Evolutionary conservation across 2,329 filamentous ascomycete species (phyloP).

Genomic region (Monosporascus sp.): DNA sequence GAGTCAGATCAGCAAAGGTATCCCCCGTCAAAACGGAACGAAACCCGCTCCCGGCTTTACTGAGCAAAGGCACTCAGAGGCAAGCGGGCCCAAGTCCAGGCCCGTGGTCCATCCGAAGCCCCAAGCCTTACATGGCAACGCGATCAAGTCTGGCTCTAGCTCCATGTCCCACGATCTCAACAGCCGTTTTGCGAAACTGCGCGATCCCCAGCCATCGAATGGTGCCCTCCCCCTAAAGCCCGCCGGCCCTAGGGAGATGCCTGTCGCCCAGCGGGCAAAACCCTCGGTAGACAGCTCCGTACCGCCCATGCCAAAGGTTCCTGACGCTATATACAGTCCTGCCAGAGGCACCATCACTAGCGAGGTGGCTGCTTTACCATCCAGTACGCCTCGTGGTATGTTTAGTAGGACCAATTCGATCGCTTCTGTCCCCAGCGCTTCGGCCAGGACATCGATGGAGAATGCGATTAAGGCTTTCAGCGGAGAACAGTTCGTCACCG

Average conservation of each 20-base stretch:
- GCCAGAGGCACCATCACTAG: constrained; percentile 64
- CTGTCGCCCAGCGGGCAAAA: constrained; percentile 36
- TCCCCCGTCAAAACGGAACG: neutral
- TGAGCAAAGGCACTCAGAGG: neutral
- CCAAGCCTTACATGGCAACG: constrained; percentile 57
- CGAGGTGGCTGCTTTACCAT: constrained; percentile 59
- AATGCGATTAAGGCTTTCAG: constrained; percentile 21
- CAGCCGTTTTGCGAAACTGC: constrained; percentile 53
- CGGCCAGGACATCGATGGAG: constrained; percentile 23
- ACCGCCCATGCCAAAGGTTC: constrained; percentile 60
- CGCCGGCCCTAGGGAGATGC: constrained; percentile 50
- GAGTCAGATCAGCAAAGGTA: neutral
- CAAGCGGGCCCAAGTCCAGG: constrained; percentile 29
- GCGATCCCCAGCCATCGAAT: constrained; percentile 35
- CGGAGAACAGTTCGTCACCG: constrained; percentile 30
- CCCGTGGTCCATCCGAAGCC: constrained; percentile 62
- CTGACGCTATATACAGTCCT: constrained; percentile 74
- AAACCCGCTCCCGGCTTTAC: neutral
- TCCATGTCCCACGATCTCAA: constrained; percentile 43
- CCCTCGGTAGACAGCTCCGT: constrained; percentile 47
- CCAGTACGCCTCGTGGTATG: constrained; percentile 59
- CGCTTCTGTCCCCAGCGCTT: constrained; percentile 28
- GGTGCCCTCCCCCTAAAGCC: constrained; percentile 42
- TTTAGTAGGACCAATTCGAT: constrained; percentile 56
- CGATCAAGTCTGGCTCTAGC: constrained; percentile 36